Conservation (phyloP, 2,329 filamentous ascomycete species). For the Rachicladosporium sp. region DNA sequence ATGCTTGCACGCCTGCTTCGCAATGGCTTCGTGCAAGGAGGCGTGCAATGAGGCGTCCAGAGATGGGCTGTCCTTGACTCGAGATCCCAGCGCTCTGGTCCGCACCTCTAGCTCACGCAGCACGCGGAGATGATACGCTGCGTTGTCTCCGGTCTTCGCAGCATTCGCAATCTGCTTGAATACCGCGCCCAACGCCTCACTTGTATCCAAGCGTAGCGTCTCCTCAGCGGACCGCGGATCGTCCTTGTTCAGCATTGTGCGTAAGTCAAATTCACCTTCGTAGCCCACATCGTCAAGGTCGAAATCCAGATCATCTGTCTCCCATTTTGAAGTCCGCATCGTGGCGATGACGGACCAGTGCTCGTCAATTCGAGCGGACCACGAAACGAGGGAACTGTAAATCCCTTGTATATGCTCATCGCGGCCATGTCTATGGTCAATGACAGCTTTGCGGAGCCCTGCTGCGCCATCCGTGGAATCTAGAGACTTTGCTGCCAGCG, state of each 20-base stretch:
- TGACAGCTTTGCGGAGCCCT: conserved; percentile 56
- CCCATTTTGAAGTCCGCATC: conserved; percentile 59
- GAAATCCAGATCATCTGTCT: conserved; percentile 52
- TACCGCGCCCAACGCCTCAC: conserved; percentile 7
- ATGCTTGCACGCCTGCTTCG: background rate
- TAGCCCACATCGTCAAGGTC: conserved; percentile 61
- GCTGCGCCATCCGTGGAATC: conserved; percentile 21
- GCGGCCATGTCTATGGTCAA: conserved; percentile 59
- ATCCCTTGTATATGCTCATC: conserved; percentile 53
- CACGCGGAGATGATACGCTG: conserved; percentile 54
- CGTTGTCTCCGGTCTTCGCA: conserved; percentile 1
- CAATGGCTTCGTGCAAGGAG: background rate
- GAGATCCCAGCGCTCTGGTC: conserved; percentile 34
- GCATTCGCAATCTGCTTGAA: conserved; percentile 8
- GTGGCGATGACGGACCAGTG: conserved; percentile 51
- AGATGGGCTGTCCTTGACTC: background rate
- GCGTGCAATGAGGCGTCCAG: conserved; percentile 1
- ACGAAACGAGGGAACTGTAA: conserved; percentile 53
- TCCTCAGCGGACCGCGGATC: conserved; percentile 33
- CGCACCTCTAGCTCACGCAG: conserved; percentile 61
- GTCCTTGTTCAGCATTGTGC: conserved; percentile 27
- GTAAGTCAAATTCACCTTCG: conserved; percentile 40
- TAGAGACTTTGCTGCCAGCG: conserved; percentile 13
- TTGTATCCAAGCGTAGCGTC: conserved; percentile 11
- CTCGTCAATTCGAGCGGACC: conserved; percentile 61